Evolutionary conservation across 495 filamentous ascomycete genomes (phyloP).

Genomic region (Glutinoglossum americanum): DNA sequence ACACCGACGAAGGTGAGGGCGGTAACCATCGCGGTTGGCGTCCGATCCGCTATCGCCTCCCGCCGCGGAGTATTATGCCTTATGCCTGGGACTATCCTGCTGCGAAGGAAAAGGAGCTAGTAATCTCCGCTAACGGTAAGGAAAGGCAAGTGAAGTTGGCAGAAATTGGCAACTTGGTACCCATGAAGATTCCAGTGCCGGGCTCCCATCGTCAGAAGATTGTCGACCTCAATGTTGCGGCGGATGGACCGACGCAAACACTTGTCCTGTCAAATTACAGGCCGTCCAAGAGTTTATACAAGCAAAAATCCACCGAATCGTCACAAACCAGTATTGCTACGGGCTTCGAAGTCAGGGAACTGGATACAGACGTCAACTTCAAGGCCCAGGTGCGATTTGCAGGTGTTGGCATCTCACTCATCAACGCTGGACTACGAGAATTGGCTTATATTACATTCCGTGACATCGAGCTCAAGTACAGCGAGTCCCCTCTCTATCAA

Average conservation of each 20-base stretch:
- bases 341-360: conserved; percentile 83
- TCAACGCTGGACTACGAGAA: conserved; percentile 82
- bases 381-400: conserved; percentile 69
- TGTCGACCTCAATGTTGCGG: conserved; percentile 87
- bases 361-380: conserved; percentile 72
- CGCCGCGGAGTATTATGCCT: conserved; percentile 91
- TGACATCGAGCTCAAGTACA: conserved; percentile 78
- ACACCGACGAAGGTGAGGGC: conserved; percentile 61
- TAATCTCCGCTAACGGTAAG: conserved; percentile 56
- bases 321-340: conserved; percentile 36
- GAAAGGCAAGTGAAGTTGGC: conserved; percentile 81
- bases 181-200: conserved; percentile 55
- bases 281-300: conserved; percentile 81
- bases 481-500: conserved; percentile 80
- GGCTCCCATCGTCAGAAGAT: conserved; percentile 44
- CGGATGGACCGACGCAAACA: conserved; percentile 87
- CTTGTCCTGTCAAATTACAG: conserved; percentile 89
- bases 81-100: conserved; percentile 99
- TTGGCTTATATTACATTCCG: conserved; percentile 84
- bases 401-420: conserved; percentile 79
- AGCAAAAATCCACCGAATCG: conserved; percentile 39
- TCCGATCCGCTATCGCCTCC: conserved; percentile 80
- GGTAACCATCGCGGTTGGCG: conserved; percentile 63
- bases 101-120: conserved; percentile 82
- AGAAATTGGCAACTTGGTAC: conserved; percentile 86